Evolutionary conservation across 305 asterid species (phyloP).

Genomic region (Fraxinus sp.): DNA sequence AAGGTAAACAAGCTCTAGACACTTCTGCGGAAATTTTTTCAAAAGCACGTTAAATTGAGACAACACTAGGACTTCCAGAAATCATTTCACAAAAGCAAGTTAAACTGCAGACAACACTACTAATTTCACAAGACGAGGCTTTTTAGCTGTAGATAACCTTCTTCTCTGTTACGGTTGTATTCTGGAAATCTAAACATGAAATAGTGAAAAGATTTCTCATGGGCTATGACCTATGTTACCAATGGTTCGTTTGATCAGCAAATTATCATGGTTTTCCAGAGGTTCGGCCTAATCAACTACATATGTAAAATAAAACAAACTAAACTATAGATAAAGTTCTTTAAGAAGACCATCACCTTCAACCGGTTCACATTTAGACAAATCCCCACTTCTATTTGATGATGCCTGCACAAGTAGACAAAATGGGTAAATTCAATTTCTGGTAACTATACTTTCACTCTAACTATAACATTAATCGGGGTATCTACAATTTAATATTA

Average conservation of each 20-base stretch:
- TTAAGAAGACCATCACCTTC: conserved; percentile 52
- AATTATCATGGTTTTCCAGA: not conserved
- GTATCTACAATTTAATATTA: not conserved
- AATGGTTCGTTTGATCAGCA: not conserved
- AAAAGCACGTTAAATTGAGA: not conserved
- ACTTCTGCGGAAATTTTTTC: not conserved
- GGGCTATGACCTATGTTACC: not conserved
- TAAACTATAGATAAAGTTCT: not conserved
- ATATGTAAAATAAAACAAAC: not conserved
- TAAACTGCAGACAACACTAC: not conserved
- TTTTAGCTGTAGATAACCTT: not conserved
- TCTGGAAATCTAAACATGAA: conserved; percentile 8
- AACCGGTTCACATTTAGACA: conserved; percentile 53
- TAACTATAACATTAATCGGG: not conserved
- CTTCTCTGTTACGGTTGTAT: not conserved
- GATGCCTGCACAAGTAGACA: conserved; percentile 58
- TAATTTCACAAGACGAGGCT: not conserved
- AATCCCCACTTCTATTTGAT: conserved; percentile 55
- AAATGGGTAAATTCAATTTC: not conserved
- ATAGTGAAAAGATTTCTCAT: not conserved
- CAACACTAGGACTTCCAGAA: not conserved
- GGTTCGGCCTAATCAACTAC: not conserved
- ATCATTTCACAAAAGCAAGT: not conserved
- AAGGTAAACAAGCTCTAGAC: not conserved
- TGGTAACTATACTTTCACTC: not conserved